Base-by-base conservation (phyloP, 1,139 yeast species). In the Yamadazyma aaseri region DNA sequence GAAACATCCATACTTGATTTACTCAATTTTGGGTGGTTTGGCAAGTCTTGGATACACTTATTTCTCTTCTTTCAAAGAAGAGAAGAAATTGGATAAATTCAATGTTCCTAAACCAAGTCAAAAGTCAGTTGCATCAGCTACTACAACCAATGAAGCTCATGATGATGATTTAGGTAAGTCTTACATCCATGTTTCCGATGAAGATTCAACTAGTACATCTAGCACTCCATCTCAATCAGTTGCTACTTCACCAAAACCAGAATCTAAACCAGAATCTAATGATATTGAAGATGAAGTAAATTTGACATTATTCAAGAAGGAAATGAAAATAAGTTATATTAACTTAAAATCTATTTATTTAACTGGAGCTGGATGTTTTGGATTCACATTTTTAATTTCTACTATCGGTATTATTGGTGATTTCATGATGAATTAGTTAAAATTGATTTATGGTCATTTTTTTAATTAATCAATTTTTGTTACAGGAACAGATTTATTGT, bases 1-100 rank as follows among this genome's bases (percentile, higher is more conserved):
- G 28, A 69, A 69, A 47, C 82, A 76, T 53, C 81, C 81, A 6
- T 76, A 76, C 48, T 66, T 76, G 48, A 48, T 76, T 23, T 76
- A 76, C 47, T 63, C 79, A n/a, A 72, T 77, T n/a, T 34, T 73
- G 15, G 73, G 76, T 12, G 69, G 71, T 22, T 75, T 77, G 5
- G 32, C 59, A 20, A 57, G 68, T 6, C 42, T 61, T 23, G 46
- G 51, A 3, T 53, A 55, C 34, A 53, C 63, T 38, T 51, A 52
- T 30, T 58, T 47, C 33, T 44, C 46, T 11, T 38, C 49, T 9
- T 49, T 37, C 31, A 27, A 28, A 8, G 36, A 39, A 30, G 58
- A 55, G 29, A 38, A 41, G 13, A 46, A 46, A 27, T 41, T 60
- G 15, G 40, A 45, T 18, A 32, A 32, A 24, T 58, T 35, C 33